phyloP scores from a whole-genome alignment of 768 basidiomycete species.

The Auricularia cornea region DNA sequence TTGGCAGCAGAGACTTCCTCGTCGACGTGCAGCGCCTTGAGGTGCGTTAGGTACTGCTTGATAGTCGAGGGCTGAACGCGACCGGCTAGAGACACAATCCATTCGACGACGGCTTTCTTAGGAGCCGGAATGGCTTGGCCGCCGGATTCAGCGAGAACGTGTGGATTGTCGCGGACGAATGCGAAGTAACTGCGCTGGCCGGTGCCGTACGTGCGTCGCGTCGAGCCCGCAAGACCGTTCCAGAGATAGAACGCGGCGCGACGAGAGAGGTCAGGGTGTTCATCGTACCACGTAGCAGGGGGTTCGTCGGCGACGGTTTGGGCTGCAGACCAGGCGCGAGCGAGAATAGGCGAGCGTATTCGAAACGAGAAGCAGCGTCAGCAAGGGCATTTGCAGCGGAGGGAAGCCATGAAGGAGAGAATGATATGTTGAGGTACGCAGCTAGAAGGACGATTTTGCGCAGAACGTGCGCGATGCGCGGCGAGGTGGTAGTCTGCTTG shows the following conservation, averaged over 20 bases:
- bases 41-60: conserved; percentile 17
- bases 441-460: conserved; percentile 2
- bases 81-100: no score
- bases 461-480: no score
- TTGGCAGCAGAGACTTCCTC: conserved; percentile 18
- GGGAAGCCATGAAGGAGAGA: conserved; percentile 9
- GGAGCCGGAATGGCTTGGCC: conserved; percentile 7
- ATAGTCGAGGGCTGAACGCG: conserved; percentile 20
- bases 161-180: conserved; percentile 12
- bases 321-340: conserved; percentile 17
- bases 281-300: conserved; percentile 13
- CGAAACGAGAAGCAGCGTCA: conserved; percentile 14
- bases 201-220: no score
- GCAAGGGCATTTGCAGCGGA: conserved; percentile 12
- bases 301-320: conserved; percentile 15
- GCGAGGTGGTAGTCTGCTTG: no score
- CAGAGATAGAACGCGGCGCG: conserved; percentile 19
- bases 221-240: conserved; percentile 26
- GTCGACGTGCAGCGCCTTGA: conserved; percentile 22
- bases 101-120: conserved; percentile 9
- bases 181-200: conserved; percentile 24
- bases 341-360: conserved; percentile 17
- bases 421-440: conserved; percentile 10
- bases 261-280: conserved; percentile 8
- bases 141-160: background rate